phyloP scores from a whole-genome alignment of 1,139 yeast genomes.

The Spencermartinsiella ligniputridi region DNA sequence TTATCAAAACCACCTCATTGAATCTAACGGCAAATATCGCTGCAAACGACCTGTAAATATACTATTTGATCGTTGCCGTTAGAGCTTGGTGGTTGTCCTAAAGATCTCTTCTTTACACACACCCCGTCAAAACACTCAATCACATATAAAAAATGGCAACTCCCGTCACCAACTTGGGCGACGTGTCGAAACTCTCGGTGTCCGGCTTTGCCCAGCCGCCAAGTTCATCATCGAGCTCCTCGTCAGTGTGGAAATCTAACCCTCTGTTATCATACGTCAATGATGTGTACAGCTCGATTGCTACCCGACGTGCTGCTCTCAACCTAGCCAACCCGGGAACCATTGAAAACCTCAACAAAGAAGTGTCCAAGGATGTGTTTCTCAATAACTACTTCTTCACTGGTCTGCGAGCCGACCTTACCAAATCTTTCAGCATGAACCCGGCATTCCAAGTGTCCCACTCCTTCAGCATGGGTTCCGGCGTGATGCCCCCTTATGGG shows the following conservation, averaged over 20 bases:
- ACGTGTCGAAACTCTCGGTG: slow-evolving; percentile 14
- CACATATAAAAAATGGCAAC: not conserved
- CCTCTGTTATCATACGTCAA: slow-evolving; percentile 79
- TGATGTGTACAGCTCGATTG: slow-evolving; percentile 65
- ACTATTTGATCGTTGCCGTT: not conserved
- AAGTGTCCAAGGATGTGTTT: slow-evolving; percentile 89
- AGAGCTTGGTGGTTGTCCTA: not conserved
- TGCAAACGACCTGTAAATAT: not conserved
- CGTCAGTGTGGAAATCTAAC: slow-evolving; percentile 69
- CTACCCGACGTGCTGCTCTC: slow-evolving; percentile 75
- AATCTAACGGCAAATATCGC: too few relatives aligned
- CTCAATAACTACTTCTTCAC: slow-evolving; percentile 87
- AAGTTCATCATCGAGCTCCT: slow-evolving; percentile 17
- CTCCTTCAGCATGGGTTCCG: slow-evolving; percentile 85
- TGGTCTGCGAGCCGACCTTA: slow-evolving; percentile 94
- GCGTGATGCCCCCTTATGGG: slow-evolving; percentile 85
- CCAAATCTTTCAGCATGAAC: slow-evolving; percentile 83
- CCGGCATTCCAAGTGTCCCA: slow-evolving; percentile 97
- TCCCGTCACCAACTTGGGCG: slow-evolving; percentile 2
- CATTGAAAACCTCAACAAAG: slow-evolving; percentile 86
- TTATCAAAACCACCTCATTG: not conserved
- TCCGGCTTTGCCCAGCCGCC: slow-evolving; percentile 13
- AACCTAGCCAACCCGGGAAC: slow-evolving; percentile 92
- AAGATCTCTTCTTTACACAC: too few relatives aligned
- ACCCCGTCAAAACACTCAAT: too few relatives aligned